Evolutionary conservation across 2,329 filamentous ascomycete genomes (phyloP), one percentile per base, ranked within the genome.

Genomic region (Bipolaris sorokiniana): DNA sequence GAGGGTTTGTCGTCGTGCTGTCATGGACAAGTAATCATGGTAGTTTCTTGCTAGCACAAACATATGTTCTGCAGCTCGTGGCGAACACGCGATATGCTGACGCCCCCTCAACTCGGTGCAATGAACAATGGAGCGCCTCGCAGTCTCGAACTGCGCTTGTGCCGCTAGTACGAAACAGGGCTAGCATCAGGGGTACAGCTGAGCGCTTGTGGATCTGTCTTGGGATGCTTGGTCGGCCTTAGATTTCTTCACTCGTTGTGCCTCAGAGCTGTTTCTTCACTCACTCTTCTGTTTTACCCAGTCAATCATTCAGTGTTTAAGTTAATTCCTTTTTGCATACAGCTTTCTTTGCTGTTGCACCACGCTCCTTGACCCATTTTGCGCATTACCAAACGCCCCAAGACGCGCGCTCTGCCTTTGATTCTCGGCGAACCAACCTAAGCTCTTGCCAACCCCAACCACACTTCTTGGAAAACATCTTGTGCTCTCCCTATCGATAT

Each of bases 401-500:
- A 45, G 18, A 18, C 54, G 63, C 58, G 40, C 47, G 54, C 53
- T 51, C 58, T 54, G 52, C 53, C 56, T 59, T 44, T 59, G 47
- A 56, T 47, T 62, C 63, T 69, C 67, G 65, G 62, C 66, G 60
- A 60, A 53, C 64, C 59, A 56, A 63, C 58, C 56, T 61, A 68
- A 69, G 63, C 61, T 59, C 63, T 58, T 62, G 61, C 70, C 62
- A 71, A 69, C 58, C 56, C 62, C 53, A 52, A 52, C 57, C 42
- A 61, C 59, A 49, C 59, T 63, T 71, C 65, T 70, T 69, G 60
- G 63, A 63, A 55, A 47, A 55, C 58, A 54, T 65, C 63, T 70
- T 67, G 59, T 54, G 50, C 36, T 42, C 48, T 49, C 62, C 50
- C 40, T 56, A 69, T 70, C 77, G 82, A 63, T 62, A 88, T 88